Conservation (phyloP, 2,329 filamentous ascomycete genomes). For the Fusarium phyllophilum region DNA sequence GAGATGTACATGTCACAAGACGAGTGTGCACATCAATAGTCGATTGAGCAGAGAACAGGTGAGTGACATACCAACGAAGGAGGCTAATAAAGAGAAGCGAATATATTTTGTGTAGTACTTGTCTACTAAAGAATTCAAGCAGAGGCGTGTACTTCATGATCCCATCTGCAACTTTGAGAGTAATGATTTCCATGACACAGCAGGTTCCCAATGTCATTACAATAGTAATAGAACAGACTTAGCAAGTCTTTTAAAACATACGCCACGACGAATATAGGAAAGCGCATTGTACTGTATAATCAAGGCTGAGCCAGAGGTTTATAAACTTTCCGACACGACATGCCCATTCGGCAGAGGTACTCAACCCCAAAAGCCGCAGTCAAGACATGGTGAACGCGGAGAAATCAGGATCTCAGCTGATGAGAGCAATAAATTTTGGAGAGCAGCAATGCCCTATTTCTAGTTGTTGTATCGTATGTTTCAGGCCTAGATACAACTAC, state of each 20-base stretch:
- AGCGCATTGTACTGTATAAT: rapidly evolving
- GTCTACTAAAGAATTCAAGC: rapidly evolving
- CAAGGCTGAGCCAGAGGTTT: rapidly evolving
- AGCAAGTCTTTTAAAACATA: neutral
- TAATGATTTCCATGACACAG: neutral
- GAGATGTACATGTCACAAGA: rapidly evolving
- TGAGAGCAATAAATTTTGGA: neutral
- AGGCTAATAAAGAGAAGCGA: rapidly evolving
- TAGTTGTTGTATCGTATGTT: neutral
- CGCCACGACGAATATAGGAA: neutral
- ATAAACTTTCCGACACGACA: neutral
- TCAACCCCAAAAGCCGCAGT: neutral
- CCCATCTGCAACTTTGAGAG: neutral
- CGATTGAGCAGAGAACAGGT: rapidly evolving
- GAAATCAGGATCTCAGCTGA: neutral
- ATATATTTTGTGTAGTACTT: neutral
- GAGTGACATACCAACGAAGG: neutral
- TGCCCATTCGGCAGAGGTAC: neutral
- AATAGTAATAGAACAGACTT: neutral
- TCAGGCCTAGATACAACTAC: neutral
- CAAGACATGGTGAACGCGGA: neutral
- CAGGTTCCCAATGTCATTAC: neutral
- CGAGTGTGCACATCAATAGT: neutral
- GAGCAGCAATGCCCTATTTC: rapidly evolving
- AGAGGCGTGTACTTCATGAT: neutral